Base-by-base conservation (phyloP, 2,329 filamentous ascomycete genomes). In the Colletotrichum sp. region DNA sequence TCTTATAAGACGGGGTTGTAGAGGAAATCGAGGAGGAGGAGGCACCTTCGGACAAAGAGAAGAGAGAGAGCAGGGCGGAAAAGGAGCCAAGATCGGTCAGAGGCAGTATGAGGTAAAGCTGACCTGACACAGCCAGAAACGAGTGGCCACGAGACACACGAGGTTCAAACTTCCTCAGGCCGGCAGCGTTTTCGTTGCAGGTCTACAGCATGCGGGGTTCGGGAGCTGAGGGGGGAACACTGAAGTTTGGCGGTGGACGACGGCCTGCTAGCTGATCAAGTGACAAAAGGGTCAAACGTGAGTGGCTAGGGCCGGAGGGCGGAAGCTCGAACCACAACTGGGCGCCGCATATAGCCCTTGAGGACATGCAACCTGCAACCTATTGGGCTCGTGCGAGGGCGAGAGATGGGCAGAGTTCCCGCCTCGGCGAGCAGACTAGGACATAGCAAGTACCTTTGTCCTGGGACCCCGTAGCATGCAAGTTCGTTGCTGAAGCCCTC, bases 141-240 rank as follows among this genome's bases (percentile, higher is more conserved):
- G 27, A 55, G 67, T 75, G 67, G 61, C 71, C 73, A 76, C 63
- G 55, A 76, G 73, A 57, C 62, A 66, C 63, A 76, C 63, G 55
- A 76, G 73, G 69, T 66, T 76, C 57, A 36, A 59, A 61, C 30
- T 63, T 30, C 22, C 27, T 68, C 30, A 59, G 73, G 64, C 57
- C 70, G 68, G 64, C 64, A 66, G 64, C 22, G 55, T 67, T 67
- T 25, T 57, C 71, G 61, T 59, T n/a, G 75, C 67, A 75, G 62
- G 75, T 75, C 55, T 44, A 67, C n/a, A 62, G 49, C 65, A 76
- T 76, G 74, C 74, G 74, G 74, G 74, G 70, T 74, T 39, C 64
- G 49, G 49, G 30, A 69, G 74, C 63, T 68, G 63, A 65, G 69
- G 63, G 27, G 49, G 29, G 15, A 39, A 39, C 15, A 39, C 36